Conservation (phyloP, 345 rosid genomes). For the Cardamine chenopodiifolia region DNA sequence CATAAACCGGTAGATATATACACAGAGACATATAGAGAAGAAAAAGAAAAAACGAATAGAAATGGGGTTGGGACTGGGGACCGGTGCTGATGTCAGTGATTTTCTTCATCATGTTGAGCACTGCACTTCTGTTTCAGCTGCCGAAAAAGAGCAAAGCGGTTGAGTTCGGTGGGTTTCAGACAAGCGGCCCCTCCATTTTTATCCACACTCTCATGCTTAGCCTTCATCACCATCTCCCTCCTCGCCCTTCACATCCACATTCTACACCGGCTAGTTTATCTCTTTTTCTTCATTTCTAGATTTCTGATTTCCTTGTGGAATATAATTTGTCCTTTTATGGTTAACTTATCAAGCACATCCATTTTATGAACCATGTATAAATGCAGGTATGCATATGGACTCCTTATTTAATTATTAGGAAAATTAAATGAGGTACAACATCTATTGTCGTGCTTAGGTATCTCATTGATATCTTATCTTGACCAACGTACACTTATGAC, state of each 20-base stretch:
- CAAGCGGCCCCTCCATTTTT: slow-evolving; percentile 52
- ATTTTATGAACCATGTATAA: not conserved
- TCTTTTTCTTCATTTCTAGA: not conserved
- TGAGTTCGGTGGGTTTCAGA: slow-evolving; percentile 55
- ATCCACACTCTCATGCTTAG: slow-evolving; percentile 48
- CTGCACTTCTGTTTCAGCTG: slow-evolving; percentile 64
- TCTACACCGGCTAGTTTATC: slow-evolving; percentile 37
- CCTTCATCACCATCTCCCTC: slow-evolving; percentile 50
- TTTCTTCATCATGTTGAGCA: slow-evolving; percentile 59
- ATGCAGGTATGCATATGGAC: no score
- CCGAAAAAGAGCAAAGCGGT: slow-evolving; percentile 51
- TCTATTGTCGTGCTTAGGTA: not conserved
- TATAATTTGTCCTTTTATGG: not conserved
- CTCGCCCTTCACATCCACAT: slow-evolving; percentile 54
- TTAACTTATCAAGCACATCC: not conserved
- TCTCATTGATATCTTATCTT: not conserved
- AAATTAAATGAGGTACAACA: not conserved
- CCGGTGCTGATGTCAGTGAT: slow-evolving; percentile 61
- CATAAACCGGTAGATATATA: slow-evolving; percentile 3
- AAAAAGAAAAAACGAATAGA: not conserved
- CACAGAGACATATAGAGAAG: not conserved
- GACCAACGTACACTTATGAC: slow-evolving; percentile 5
- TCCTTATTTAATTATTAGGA: not conserved
- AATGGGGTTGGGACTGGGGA: slow-evolving; percentile 61
- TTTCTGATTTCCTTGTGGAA: not conserved